These are phyloP conservation scores for Sarcodon sp. DNA, from an alignment of 768 basidiomycete species.

Conservation along the genomic window DNA sequence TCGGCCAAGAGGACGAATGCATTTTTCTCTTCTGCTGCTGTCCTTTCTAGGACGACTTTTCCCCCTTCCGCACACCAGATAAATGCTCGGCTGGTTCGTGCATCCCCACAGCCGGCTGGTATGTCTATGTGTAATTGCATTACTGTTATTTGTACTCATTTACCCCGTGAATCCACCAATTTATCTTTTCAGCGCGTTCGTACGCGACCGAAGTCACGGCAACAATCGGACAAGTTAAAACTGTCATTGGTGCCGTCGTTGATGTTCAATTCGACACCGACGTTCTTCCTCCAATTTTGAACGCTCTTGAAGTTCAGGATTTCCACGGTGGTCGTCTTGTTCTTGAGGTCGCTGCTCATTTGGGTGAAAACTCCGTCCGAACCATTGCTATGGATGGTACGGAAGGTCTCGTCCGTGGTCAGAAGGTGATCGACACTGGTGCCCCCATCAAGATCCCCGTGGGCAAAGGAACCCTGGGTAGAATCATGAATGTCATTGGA, in stretches of 20 bases:
- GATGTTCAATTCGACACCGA: slow-evolving; percentile 98
- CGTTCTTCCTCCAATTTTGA: slow-evolving; percentile 92
- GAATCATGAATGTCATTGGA: slow-evolving; percentile 99
- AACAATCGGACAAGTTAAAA: slow-evolving; percentile 76
- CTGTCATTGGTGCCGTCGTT: slow-evolving; percentile 99
- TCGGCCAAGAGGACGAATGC: slow-evolving; percentile 64
- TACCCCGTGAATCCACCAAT: slow-evolving; percentile 2
- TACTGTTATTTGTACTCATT: slow-evolving; percentile 2
- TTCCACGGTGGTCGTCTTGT: slow-evolving; percentile 95
- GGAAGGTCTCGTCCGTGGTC: slow-evolving; percentile 98
- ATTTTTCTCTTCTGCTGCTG: slow-evolving; percentile 63
- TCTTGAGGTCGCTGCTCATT: slow-evolving; percentile 95
- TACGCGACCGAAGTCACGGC: slow-evolving; percentile 86
- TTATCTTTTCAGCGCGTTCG: slow-evolving; percentile 41
- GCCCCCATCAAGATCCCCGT: slow-evolving; percentile 95
- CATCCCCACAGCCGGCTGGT: slow-evolving; percentile 42
- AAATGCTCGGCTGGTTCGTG: slow-evolving; percentile 34
- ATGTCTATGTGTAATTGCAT: slow-evolving; percentile 14
- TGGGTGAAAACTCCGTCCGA: slow-evolving; percentile 98
- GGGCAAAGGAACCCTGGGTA: slow-evolving; percentile 86
- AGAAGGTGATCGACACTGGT: slow-evolving; percentile 95
- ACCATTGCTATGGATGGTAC: slow-evolving; percentile 99
- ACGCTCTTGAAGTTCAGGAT: slow-evolving; percentile 95
- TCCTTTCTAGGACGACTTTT: slow-evolving; percentile 39
- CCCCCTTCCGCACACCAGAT: slow-evolving; percentile 30